A percentile compares a stretch with the other conserved stretches of the same genome.
Conservation (phyloP, 2,329 filamentous ascomycete species). For the Whalleya microplaca region DNA sequence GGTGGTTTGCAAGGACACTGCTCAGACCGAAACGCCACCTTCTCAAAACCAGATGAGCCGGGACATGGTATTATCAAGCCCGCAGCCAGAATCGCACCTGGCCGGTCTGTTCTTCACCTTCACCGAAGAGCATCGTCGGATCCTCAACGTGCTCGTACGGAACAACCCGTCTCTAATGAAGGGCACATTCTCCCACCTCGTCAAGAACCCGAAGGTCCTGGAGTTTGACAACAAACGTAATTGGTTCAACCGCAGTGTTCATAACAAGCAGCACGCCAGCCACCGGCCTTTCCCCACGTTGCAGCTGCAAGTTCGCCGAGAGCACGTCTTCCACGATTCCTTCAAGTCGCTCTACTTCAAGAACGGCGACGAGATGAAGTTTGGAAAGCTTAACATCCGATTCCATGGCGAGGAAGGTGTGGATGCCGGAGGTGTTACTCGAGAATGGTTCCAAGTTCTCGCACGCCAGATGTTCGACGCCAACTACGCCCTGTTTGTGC, state of each 20-base stretch:
- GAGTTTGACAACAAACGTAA: slow-evolving; percentile 99
- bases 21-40: slow-evolving; percentile 67
- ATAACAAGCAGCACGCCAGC: slow-evolving; percentile 68
- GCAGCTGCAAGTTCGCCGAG: slow-evolving; percentile 86
- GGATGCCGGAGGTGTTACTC: slow-evolving; percentile 93
- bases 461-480: slow-evolving; percentile 98
- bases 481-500: slow-evolving; percentile 94
- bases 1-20: slow-evolving; percentile 99
- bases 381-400: slow-evolving; percentile 95
- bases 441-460: slow-evolving; percentile 99
- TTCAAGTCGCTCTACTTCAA: slow-evolving; percentile 99
- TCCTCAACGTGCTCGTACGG: slow-evolving; percentile 95
- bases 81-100: slow-evolving; percentile 78
- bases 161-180: slow-evolving; percentile 99
- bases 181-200: slow-evolving; percentile 90
- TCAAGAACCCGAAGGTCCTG: slow-evolving; percentile 98
- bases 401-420: slow-evolving; percentile 98
- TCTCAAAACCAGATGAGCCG: slow-evolving; percentile 55
- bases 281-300: slow-evolving; percentile 69
- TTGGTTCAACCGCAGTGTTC: slow-evolving; percentile 94
- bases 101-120: slow-evolving; percentile 95
- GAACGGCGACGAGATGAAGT: slow-evolving; percentile 95
- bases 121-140: slow-evolving; percentile 95
- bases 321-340: slow-evolving; percentile 96
- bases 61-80: slow-evolving; percentile 75